These are phyloP conservation scores for Phlebopus sp. DNA, from an alignment of 1,284 basidiomycete species.

Conservation along the genomic window DNA sequence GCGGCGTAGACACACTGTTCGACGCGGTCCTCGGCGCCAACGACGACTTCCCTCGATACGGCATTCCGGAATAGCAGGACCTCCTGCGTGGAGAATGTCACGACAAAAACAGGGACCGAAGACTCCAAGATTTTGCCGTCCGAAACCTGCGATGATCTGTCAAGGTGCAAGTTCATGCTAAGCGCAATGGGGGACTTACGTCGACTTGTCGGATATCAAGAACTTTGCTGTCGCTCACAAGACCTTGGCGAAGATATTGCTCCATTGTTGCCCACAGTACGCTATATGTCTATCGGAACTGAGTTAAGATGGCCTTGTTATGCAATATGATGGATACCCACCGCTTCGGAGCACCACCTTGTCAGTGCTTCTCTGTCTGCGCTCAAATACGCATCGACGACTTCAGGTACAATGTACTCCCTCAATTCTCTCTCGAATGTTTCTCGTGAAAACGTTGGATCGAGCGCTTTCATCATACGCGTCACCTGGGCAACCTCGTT, in stretches of 20 bases:
- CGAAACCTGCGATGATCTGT: constrained; percentile 48
- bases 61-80: constrained; percentile 89
- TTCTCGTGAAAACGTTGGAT: constrained; percentile 87
- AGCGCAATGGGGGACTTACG: constrained; percentile 45
- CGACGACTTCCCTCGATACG: constrained; percentile 80
- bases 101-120: constrained; percentile 87
- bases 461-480: constrained; percentile 81
- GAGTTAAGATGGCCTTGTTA: neutral
- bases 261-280: constrained; percentile 98
- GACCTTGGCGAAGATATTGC: constrained; percentile 86
- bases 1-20: constrained; percentile 94
- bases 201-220: constrained; percentile 95
- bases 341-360: constrained; percentile 95
- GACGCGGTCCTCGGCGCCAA: constrained; percentile 87
- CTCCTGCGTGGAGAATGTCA: constrained; percentile 94
- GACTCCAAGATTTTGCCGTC: constrained; percentile 89
- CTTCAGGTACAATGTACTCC: constrained; percentile 97
- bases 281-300: constrained; percentile 78
- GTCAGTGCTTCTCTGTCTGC: constrained; percentile 85
- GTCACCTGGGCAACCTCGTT: constrained; percentile 96
- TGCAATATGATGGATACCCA: constrained; percentile 42
- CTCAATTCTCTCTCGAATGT: constrained; percentile 86
- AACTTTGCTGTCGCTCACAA: constrained; percentile 88
- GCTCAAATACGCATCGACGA: constrained; percentile 93
- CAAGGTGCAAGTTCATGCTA: neutral